Percentiles rank a stretch among this genome's conserved stretches.
phyloP scores from a whole-genome alignment of 148 eudicot genomes.

The Silene conica region DNA sequence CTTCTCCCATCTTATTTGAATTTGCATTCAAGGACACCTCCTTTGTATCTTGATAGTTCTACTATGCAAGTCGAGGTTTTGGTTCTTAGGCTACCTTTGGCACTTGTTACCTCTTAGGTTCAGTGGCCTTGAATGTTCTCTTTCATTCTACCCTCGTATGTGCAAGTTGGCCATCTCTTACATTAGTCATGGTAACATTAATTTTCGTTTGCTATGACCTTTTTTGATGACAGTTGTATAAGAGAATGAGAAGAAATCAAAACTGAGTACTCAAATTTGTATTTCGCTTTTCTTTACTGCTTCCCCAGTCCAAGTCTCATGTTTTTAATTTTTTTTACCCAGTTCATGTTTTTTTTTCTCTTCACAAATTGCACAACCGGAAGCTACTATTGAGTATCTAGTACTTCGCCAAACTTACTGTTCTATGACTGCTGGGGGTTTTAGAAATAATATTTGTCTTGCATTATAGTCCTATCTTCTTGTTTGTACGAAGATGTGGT shows the following conservation, averaged over 20 bases:
- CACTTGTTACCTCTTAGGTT: neutral
- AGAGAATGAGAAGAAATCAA: neutral
- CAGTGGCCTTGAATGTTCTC: neutral
- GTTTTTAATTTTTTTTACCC: too few relatives aligned
- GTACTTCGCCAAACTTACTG: neutral
- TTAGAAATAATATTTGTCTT: neutral
- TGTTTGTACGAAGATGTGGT: neutral
- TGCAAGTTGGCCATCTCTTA: neutral
- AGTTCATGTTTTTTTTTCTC: neutral
- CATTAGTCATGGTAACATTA: neutral
- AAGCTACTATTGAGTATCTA: neutral
- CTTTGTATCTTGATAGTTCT: neutral
- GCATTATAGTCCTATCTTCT: neutral
- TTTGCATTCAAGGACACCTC: neutral
- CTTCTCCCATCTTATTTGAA: neutral
- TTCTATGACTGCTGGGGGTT: neutral
- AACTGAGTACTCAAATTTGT: neutral
- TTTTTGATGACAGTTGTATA: neutral
- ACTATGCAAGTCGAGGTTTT: neutral
- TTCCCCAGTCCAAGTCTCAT: neutral
- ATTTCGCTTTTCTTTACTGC: neutral
- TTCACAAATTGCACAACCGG: neutral
- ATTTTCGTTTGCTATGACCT: neutral
- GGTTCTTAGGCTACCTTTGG: neutral
- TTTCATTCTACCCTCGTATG: neutral